Evolutionary conservation across 1,139 yeast genomes (phyloP), one percentile per base, ranked within the genome.

Genomic region (Saccharomyces hybrid): DNA sequence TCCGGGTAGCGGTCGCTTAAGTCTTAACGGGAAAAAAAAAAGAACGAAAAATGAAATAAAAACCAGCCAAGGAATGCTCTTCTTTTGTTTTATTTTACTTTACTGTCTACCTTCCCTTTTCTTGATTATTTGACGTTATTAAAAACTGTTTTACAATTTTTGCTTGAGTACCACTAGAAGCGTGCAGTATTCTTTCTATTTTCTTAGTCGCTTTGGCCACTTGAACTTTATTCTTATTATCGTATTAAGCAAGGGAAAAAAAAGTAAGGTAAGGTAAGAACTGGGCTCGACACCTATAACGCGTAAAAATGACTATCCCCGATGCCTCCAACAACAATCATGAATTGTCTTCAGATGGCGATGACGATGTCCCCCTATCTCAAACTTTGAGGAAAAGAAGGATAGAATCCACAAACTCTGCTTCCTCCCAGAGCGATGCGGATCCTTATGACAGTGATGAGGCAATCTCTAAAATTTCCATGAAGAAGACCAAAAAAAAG

Each of bases 401-500:
- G 42, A 16, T n/a, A 8, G 42, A 38, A 8, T 38, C 42, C 25
- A 16, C 42, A 8, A n/a, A 16, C 23, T 14, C 42, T 38, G 42
- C 42, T 16, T 38, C 42, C 11, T 14, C 23, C 42, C 42, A 38
- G 8, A 11, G 23, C 42, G 42, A 19, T 19, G 23, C 42, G 13
- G 42, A 38, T 11, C 13, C 23, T 38, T 38, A 38, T 32, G 55
- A 51, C 27, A 38, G 42, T 38, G 42, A 38, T 38, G 42, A 38
- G 23, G 54, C 55, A 16, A 44, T 59, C 25, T 46, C 50, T 6
- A 54, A 52, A 49, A 57, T 52, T 27, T 52, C 53, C 3, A 38
- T 42, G 44, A 55, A 50, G 44, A 53, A 42, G 47, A 28, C 42
- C 29, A 55, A 55, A 51, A 54, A 49, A 26, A 31, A 19, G 23